These are phyloP conservation scores for Ascochyta rabiei DNA, from an alignment of 2,329 filamentous ascomycete genomes.

Conservation along the genomic window DNA sequence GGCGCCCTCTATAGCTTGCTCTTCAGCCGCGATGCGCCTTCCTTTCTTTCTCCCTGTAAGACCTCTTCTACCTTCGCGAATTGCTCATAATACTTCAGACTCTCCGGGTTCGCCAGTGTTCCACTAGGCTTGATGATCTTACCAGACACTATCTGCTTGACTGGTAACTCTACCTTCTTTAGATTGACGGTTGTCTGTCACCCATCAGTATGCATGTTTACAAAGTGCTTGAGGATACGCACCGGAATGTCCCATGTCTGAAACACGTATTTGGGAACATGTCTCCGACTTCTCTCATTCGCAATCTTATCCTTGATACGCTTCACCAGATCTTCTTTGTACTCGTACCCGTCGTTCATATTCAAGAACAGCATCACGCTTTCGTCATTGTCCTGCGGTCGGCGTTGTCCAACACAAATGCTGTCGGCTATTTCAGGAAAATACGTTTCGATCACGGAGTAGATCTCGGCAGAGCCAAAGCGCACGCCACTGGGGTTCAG, in stretches of 20 bases:
- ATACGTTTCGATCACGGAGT: conserved; percentile 70
- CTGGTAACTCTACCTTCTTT: conserved; percentile 84
- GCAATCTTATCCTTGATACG: conserved; percentile 70
- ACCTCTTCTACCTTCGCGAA: conserved; percentile 75
- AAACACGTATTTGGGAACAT: conserved; percentile 80
- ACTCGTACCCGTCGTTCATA: conserved; percentile 61
- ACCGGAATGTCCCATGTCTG: conserved; percentile 82
- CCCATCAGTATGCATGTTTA: background rate
- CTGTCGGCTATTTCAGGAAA: conserved; percentile 72
- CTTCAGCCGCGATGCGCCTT: conserved; percentile 20
- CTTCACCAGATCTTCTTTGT: conserved; percentile 45
- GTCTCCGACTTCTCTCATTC: conserved; percentile 70
- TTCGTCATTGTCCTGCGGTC: conserved; percentile 65
- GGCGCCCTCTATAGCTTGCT: conserved; percentile 32
- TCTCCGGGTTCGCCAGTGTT: conserved; percentile 76
- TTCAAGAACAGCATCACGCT: conserved; percentile 65
- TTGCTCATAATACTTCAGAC: conserved; percentile 77
- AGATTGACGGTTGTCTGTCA: conserved; percentile 76
- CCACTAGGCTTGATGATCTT: conserved; percentile 75
- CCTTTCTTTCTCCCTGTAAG: conserved; percentile 31
- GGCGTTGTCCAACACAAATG: conserved; percentile 79
- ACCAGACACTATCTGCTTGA: conserved; percentile 83
- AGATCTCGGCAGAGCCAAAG: conserved; percentile 82
- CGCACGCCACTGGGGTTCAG: conserved; percentile 79
- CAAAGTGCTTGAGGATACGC: conserved; percentile 44